phyloP scores from a whole-genome alignment of 164 flowering plant species.

The Dillenia suffruticosa region DNA sequence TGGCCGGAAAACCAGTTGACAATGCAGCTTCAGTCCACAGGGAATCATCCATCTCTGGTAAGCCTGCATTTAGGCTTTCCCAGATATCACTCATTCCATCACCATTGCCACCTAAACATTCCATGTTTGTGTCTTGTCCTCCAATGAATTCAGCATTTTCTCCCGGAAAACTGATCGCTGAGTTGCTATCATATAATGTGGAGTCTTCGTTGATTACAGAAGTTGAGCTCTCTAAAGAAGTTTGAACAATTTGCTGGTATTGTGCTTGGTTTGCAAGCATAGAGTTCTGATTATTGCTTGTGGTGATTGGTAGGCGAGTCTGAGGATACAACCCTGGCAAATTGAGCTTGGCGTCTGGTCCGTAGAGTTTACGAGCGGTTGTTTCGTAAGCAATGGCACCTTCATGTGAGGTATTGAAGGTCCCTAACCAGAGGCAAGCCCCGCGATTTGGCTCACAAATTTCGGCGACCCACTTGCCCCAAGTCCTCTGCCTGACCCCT shows the following conservation, averaged over 20 bases:
- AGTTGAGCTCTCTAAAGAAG: too few species aligned
- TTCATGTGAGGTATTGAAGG: constrained; percentile 53
- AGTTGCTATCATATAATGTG: too few species aligned
- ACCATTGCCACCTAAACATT: background rate
- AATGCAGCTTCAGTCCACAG: constrained; percentile 44
- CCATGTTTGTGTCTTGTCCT: too few species aligned
- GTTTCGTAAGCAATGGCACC: constrained; percentile 65
- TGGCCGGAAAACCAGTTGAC: constrained; percentile 25
- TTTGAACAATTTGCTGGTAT: background rate
- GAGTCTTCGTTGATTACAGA: too few species aligned
- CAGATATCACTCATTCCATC: constrained; percentile 22
- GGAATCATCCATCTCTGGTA: constrained; percentile 41
- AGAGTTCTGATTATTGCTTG: too few species aligned
- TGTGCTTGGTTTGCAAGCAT: background rate
- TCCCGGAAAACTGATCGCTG: too few species aligned
- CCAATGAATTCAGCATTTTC: too few species aligned
- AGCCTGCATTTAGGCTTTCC: constrained; percentile 26
- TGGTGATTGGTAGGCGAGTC: too few species aligned
- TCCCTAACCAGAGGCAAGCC: constrained; percentile 65
- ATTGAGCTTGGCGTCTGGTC: constrained; percentile 55
- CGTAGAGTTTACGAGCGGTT: constrained; percentile 59
- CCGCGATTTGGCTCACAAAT: constrained; percentile 74
- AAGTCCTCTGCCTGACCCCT: constrained; percentile 71
- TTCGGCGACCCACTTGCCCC: constrained; percentile 86
- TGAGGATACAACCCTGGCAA: constrained; percentile 19